Conservation (phyloP, 2,329 filamentous ascomycete genomes). For the Phoma sp. region DNA sequence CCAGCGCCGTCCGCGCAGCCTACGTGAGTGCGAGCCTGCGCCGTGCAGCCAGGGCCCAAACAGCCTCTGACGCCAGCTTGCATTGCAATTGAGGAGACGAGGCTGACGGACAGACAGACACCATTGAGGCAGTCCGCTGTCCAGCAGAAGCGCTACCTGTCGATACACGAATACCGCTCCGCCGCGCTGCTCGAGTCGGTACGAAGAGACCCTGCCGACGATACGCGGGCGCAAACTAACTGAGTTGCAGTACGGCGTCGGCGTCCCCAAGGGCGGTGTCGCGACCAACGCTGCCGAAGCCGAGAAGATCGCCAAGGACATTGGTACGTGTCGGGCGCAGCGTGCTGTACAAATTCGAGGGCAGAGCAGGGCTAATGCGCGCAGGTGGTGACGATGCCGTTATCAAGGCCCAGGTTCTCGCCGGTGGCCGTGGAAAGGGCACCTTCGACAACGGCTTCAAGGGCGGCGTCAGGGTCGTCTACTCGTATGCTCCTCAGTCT, state of each 20-base stretch:
- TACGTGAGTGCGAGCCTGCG: constrained; percentile 63
- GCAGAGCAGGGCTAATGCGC: constrained; percentile 39
- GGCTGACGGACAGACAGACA: constrained; percentile 54
- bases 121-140: constrained; percentile 62
- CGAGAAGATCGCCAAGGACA: constrained; percentile 86
- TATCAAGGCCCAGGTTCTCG: constrained; percentile 99
- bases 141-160: constrained; percentile 86
- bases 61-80: constrained; percentile 42
- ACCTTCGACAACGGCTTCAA: constrained; percentile 98
- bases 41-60: constrained; percentile 20
- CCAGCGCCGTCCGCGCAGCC: constrained; percentile 77
- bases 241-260: constrained; percentile 80
- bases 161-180: constrained; percentile 98
- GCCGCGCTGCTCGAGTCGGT: constrained; percentile 82
- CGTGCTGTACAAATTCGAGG: background rate
- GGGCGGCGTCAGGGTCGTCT: constrained; percentile 97
- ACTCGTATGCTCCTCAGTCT: constrained; percentile 67
- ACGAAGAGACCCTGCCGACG: constrained; percentile 28
- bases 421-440: constrained; percentile 96
- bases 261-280: constrained; percentile 87
- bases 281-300: constrained; percentile 85
- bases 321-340: constrained; percentile 62
- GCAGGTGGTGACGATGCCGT: constrained; percentile 88
- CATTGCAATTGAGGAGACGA: constrained; percentile 29
- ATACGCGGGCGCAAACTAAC: constrained; percentile 31